Evolutionary conservation across 2,329 filamentous ascomycete species (phyloP).

Genomic region (Colletotrichum musae): DNA sequence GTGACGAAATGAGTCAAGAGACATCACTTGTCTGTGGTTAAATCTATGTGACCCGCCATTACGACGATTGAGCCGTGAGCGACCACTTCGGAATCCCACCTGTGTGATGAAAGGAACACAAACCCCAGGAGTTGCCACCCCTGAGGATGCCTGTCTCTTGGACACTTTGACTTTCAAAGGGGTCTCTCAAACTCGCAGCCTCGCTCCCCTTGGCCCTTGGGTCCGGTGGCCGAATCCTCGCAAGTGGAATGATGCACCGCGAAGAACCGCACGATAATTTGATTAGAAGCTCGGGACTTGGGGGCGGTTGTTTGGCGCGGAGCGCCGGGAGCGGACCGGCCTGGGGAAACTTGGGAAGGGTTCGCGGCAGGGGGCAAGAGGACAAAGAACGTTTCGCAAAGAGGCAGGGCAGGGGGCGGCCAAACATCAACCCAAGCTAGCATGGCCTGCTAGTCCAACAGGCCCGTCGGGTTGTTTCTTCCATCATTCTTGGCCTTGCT

Average conservation of each 20-base stretch:
- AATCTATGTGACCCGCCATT: neutral
- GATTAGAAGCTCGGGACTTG: constrained; percentile 8
- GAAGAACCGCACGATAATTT: constrained; percentile 28
- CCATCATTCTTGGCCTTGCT: constrained; percentile 22
- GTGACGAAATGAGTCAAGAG: neutral
- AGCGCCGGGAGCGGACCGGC: constrained; percentile 34
- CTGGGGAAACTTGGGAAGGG: constrained; percentile 33
- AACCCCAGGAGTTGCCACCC: neutral
- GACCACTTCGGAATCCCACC: constrained; percentile 8
- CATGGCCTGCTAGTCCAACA: neutral
- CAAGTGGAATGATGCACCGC: constrained; percentile 17
- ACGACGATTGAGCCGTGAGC: neutral
- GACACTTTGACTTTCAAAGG: constrained; percentile 6
- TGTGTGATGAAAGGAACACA: constrained; percentile 1
- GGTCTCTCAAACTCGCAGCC: neutral
- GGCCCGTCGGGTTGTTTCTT: constrained; percentile 19
- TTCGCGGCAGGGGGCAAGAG: constrained; percentile 14
- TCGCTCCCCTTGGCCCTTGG: neutral
- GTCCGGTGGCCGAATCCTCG: constrained; percentile 7
- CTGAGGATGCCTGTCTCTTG: constrained; percentile 1
- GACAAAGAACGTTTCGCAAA: constrained; percentile 14
- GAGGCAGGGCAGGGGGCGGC: constrained; percentile 18
- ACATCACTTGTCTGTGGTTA: neutral
- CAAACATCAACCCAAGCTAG: neutral
- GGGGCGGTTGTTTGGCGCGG: constrained; percentile 15